Conservation (phyloP, 1,139 yeast genomes). For the Geotrichum citri-aurantii region DNA sequence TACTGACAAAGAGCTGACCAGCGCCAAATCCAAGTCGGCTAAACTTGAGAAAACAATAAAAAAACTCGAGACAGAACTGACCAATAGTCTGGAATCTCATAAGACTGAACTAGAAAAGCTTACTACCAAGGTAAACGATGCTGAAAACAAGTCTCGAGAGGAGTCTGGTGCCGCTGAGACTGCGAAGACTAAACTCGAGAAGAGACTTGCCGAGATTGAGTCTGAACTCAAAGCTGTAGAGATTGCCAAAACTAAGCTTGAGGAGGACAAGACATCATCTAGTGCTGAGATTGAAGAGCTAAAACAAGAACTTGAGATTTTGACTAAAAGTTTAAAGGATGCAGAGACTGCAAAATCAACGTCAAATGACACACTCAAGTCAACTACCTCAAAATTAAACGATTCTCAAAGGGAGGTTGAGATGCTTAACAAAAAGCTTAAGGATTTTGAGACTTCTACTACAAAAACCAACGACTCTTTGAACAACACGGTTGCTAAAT, state of each 20-base stretch:
- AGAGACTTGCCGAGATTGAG: neutral
- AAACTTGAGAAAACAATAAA: conserved; percentile 9
- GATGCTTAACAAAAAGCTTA: conserved; percentile 14
- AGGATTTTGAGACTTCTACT: conserved; percentile 12
- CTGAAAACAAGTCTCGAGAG: neutral
- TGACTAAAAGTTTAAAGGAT: conserved; percentile 1
- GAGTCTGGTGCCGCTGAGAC: neutral
- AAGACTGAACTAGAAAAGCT: neutral
- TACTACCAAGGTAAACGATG: neutral
- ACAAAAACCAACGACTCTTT: conserved; percentile 7
- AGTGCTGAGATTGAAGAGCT: conserved; percentile 10
- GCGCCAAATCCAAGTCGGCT: conserved; percentile 11
- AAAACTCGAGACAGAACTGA: conserved; percentile 3
- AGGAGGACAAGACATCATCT: conserved; percentile 9
- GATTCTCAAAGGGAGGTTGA: conserved; percentile 16
- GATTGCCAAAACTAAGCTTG: neutral
- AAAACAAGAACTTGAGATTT: conserved; percentile 11
- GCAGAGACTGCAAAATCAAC: neutral
- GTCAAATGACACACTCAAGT: neutral
- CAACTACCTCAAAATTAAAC: conserved; percentile 2
- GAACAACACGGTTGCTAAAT: conserved; percentile 13
- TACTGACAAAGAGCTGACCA: conserved; percentile 6
- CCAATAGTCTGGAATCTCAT: neutral
- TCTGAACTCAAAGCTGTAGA: neutral
- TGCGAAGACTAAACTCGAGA: neutral